Evolutionary conservation across 2,329 filamentous ascomycete species (phyloP).

Genomic region (Beauveria brongniartii): DNA sequence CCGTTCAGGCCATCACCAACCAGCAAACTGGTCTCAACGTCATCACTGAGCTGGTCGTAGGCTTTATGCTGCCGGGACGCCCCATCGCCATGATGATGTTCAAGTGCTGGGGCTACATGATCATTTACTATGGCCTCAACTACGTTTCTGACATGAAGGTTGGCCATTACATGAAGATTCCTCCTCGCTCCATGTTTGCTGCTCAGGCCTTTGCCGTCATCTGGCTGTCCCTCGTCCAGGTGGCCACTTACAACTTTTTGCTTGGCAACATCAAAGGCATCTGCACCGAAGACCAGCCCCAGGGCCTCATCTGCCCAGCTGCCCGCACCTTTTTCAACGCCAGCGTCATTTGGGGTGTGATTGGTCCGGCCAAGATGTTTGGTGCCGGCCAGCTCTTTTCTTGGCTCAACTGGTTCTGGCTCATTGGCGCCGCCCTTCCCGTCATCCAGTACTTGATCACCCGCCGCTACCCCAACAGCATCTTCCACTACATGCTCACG

Average conservation of each 20-base stretch:
- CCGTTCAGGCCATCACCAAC: constrained; percentile 42
- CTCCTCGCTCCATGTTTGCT: constrained; percentile 40
- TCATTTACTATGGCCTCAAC: constrained; percentile 36
- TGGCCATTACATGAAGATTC: constrained; percentile 46
- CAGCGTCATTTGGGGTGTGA: constrained; percentile 53
- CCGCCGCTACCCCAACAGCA: constrained; percentile 37
- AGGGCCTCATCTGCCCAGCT: constrained; percentile 48
- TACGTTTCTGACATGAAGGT: constrained; percentile 44
- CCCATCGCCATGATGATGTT: constrained; percentile 44
- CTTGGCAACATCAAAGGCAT: constrained; percentile 43
- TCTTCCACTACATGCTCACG: constrained; percentile 41
- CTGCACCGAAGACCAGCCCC: constrained; percentile 38
- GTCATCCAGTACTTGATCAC: constrained; percentile 41
- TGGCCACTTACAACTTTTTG: constrained; percentile 30
- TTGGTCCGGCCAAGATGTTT: constrained; percentile 33
- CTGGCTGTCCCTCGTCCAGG: constrained; percentile 31
- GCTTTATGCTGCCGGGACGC: constrained; percentile 39
- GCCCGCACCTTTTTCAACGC: constrained; percentile 53
- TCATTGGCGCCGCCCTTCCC: constrained; percentile 42
- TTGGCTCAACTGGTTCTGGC: constrained; percentile 46
- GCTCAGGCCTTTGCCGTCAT: constrained; percentile 35
- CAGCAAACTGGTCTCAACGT: constrained; percentile 40
- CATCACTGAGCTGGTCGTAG: constrained; percentile 40
- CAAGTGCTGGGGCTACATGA: constrained; percentile 40
- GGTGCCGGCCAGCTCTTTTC: constrained; percentile 35